Evolutionary conservation across 202 grass and related monocot species (phyloP), one percentile per base, ranked within the genome.

Genomic region (Hordeum pubiflorum): DNA sequence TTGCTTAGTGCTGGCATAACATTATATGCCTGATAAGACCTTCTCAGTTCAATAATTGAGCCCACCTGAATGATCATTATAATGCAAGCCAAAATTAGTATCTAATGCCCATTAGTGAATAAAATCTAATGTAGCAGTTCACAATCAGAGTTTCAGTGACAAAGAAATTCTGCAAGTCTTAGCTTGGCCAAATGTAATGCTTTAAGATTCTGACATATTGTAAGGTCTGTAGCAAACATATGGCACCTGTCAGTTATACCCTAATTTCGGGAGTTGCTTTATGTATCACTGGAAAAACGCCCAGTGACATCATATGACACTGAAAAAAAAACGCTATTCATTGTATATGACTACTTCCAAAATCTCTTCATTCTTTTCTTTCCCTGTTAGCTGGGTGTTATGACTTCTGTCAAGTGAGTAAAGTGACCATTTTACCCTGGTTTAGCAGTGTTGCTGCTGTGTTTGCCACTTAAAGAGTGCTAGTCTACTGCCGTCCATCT

Each of bases 1-100:
- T 98, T 98, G 80, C 88, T 98, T 62, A 98, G 79, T 82, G 92
- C 90, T 75, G 92, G 95, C 95, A 98, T 98, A 54, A 98, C 95
- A 90, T 98, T 95, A 62, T 98, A 98, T 61, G 95, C 95, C 81
- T 98, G 92, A 86, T 98, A 95, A 6, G 92, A 98, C 70, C 95
- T 95, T 87, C 95, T 95, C 78, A 95, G 70, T 71, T 95, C 95
- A 85, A 98, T 98, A 36, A 95, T 98, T 74, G 95, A 98, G 22
- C 95, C 95, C 36, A 98, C 95, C 95, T 98, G 82, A 85, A 87
- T 85, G 54, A 86, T 41, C 14, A 60, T 69, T 77, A 74, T 61
- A 34, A 58, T 72, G 66, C 9, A 75, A 44, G 10, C 36, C 8
- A 77, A 84, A 85, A 14, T 72, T 41, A 39, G 23, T 23, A 11